A percentile compares a stretch with the other conserved stretches of the same genome.
These are phyloP conservation scores for Colletotrichum gigasporum DNA, from an alignment of 2,329 filamentous ascomycete species.

Conservation along the genomic window DNA sequence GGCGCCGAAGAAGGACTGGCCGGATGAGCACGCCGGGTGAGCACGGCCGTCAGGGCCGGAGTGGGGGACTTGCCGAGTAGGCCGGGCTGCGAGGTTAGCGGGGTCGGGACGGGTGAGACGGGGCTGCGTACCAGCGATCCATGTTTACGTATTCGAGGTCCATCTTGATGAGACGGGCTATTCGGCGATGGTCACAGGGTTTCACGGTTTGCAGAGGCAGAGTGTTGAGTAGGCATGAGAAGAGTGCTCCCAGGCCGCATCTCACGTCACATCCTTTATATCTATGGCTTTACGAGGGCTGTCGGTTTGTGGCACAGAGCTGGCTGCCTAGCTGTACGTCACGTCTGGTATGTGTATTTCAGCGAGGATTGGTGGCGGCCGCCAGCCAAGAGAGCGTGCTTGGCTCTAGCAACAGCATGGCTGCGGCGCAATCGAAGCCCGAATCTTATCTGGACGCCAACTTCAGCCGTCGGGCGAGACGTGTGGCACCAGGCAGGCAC, in stretches of 20 bases:
- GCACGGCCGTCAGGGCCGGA: neutral
- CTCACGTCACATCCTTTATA: neutral
- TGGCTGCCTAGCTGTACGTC: slow-evolving; percentile 6
- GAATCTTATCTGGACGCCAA: neutral
- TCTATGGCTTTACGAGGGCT: neutral
- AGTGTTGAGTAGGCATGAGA: neutral
- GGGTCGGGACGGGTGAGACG: neutral
- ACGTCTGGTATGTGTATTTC: neutral
- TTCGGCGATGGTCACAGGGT: neutral
- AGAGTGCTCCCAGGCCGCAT: neutral
- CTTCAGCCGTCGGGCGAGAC: neutral
- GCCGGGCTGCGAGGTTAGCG: slow-evolving; percentile 44
- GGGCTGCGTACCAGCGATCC: slow-evolving; percentile 46
- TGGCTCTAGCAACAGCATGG: too few species aligned
- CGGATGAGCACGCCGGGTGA: too few species aligned
- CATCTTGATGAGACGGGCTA: too few species aligned
- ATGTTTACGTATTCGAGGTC: slow-evolving; percentile 41
- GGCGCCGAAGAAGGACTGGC: slow-evolving; percentile 54
- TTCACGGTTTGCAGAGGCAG: neutral
- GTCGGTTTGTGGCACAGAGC: neutral
- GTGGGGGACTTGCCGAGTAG: slow-evolving; percentile 49
- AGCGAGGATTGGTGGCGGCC: too few species aligned
- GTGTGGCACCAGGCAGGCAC: neutral
- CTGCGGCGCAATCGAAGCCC: neutral
- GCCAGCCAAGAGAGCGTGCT: neutral